phyloP scores from a whole-genome alignment of 495 filamentous ascomycete genomes.

The Aspergillus hancockii region DNA sequence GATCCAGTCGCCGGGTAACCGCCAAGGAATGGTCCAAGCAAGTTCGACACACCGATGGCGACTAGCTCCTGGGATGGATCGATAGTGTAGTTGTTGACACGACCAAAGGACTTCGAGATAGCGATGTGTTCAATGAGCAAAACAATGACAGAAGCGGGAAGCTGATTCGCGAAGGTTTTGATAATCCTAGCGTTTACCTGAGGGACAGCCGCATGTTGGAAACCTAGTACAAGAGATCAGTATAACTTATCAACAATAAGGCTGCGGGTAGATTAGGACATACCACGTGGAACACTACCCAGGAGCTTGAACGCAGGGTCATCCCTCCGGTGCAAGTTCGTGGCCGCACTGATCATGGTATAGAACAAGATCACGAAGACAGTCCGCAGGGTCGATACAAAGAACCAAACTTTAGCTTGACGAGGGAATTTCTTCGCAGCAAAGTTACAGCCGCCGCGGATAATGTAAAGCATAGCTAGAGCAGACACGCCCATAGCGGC shows the following conservation, averaged over 20 bases:
- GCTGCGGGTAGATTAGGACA: background rate
- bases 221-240: slow-evolving; percentile 50
- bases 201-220: slow-evolving; percentile 79
- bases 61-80: slow-evolving; percentile 96
- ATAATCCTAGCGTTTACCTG: slow-evolving; percentile 64
- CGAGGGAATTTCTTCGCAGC: slow-evolving; percentile 67
- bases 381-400: slow-evolving; percentile 82
- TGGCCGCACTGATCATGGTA: slow-evolving; percentile 86
- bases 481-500: slow-evolving; percentile 90
- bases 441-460: slow-evolving; percentile 68
- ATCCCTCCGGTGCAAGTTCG: slow-evolving; percentile 61
- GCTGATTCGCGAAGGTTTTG: slow-evolving; percentile 57
- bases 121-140: slow-evolving; percentile 94
- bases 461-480: slow-evolving; percentile 77
- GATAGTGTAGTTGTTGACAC: slow-evolving; percentile 98
- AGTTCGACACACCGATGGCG: slow-evolving; percentile 88
- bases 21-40: slow-evolving; percentile 91
- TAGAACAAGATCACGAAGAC: slow-evolving; percentile 93
- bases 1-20: slow-evolving; percentile 95
- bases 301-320: slow-evolving; percentile 65
- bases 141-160: slow-evolving; percentile 87
- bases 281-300: slow-evolving; percentile 74
- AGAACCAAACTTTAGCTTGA: slow-evolving; percentile 80
- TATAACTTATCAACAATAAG: background rate
- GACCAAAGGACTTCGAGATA: slow-evolving; percentile 97